Base-by-base conservation (phyloP, 202 grass and related monocot species). In the Setaria italica region DNA sequence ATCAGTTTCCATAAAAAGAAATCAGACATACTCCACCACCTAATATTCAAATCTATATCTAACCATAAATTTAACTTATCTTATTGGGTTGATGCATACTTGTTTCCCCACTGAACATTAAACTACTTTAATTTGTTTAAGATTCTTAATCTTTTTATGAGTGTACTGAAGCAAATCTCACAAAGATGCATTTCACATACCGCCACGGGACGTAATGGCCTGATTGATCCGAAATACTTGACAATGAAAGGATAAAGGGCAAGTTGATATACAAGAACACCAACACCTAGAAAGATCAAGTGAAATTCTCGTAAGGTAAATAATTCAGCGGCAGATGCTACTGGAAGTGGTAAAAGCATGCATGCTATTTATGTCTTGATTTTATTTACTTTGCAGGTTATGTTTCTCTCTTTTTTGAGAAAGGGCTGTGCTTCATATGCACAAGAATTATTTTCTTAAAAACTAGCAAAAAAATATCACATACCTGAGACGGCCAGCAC, bases 401-500 rank as follows among this genome's bases (percentile, higher is more conserved):
- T 72, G 19, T 32, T 60, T 81, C 14, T 49, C 42, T 79, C 11
- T 13, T 62, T 63, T 47, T 32, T 30, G 5, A 9, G 15, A 7
- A 35, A 29, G 25, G 4, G 51, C n/a, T 13, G 2, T 7, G 46
- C 16, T 79, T 68, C 16, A 83, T n/a, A 14, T 70, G 14, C 46
- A 12, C 7, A 81, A 35, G 55, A 57, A 53, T n/a, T 42, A 77
- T 68, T 68, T 15, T 11, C 30, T 54, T 57, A 80, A 68, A 64
- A 67, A 64, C 3, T 6, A 48, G 54, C 55, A 10, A 58, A 16
- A 11, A 67, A 72, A 81, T 11, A 54, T 58, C 34, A 19, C 67
- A 76, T 91, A 94, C 92, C 92, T 21, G 92, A 84, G 35, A 90
- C 77, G 51, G 90, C 78, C 72, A 92, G 82, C 20, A 94, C 87